Evolutionary conservation across 1,139 yeast genomes (phyloP), one percentile per base, ranked within the genome.

Genomic region (Suhomyces atakaporum): DNA sequence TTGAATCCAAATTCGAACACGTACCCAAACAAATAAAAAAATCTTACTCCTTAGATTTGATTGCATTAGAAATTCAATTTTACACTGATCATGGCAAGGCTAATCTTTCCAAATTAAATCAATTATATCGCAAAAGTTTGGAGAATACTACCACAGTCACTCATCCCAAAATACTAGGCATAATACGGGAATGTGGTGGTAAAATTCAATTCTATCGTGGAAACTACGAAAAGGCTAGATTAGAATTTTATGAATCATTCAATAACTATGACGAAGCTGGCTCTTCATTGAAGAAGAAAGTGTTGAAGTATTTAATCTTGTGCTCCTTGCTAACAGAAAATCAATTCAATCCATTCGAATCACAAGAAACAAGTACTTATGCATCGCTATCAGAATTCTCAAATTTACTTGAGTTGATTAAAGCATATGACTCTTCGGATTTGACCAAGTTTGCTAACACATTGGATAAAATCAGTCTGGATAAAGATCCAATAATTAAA

Each of bases 191-290:
- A 53, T 81, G 88, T 50, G 88, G 89, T 1, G 95, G 88, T 2
- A 74, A 79, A 44, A 73, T 85, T 48, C 75, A 77, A 39, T 79
- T 84, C 70, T 69, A 75, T 45, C 73, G 78, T 33, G 71, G 74
- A 11, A 76, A 79, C 44, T 86, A 75, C 67, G 79, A 75, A 30
- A 60, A 62, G 35, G 88, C 95, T 0, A 71, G 85, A 24, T 65
- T 71, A 30, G 83, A 77, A 43, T 82, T 84, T 49, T 84, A 82
- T 52, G 88, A 82, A 47, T 72, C 86, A 36, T 86, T 86, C 58
- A 81, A 82, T 49, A 81, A 76, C 45, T 85, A 79, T 56, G 94
- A 86, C 55, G 95, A 85, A 58, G 83, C 87, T 18, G 95, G 94
- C 1, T 79, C 84, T 38, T 58, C 66, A 14, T 66, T 66, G 32